Conservation (phyloP, 2,329 filamentous ascomycete genomes). For the Ophiostoma perfectum region DNA sequence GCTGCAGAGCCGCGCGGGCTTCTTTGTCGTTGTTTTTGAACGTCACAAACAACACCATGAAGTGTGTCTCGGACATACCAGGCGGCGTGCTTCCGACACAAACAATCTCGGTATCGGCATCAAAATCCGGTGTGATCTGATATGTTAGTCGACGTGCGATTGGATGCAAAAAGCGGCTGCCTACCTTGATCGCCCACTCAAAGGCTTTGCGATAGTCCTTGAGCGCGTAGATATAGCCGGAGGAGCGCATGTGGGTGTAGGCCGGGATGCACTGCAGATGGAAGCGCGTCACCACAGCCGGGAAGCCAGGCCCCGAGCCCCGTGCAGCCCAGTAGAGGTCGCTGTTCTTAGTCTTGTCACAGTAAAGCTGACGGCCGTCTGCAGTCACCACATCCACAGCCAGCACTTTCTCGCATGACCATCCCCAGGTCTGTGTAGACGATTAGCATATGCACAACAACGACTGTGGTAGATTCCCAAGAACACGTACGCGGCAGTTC, state of each 20-base stretch:
- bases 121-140: constrained; percentile 31
- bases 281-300: constrained; percentile 48
- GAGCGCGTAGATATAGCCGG: constrained; percentile 43
- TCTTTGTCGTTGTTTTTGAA: constrained; percentile 38
- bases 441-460: too few species aligned
- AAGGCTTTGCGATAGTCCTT: constrained; percentile 38
- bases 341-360: constrained; percentile 36
- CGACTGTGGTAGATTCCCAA: background rate
- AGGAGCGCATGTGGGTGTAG: constrained; percentile 18
- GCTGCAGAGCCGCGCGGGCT: constrained; percentile 35
- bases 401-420: constrained; percentile 45
- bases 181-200: constrained; percentile 26
- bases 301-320: constrained; percentile 47
- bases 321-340: constrained; percentile 48
- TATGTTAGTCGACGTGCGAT: background rate
- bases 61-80: constrained; percentile 28
- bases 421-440: constrained; percentile 44
- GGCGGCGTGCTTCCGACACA: constrained; percentile 34
- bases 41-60: constrained; percentile 38
- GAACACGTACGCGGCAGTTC: constrained; percentile 41
- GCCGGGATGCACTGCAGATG: constrained; percentile 39
- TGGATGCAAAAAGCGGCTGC: background rate
- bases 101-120: constrained; percentile 39
- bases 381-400: constrained; percentile 47
- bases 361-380: constrained; percentile 36